Base-by-base conservation (phyloP, 2,329 filamentous ascomycete species). In the Sphaerulina musiva region DNA sequence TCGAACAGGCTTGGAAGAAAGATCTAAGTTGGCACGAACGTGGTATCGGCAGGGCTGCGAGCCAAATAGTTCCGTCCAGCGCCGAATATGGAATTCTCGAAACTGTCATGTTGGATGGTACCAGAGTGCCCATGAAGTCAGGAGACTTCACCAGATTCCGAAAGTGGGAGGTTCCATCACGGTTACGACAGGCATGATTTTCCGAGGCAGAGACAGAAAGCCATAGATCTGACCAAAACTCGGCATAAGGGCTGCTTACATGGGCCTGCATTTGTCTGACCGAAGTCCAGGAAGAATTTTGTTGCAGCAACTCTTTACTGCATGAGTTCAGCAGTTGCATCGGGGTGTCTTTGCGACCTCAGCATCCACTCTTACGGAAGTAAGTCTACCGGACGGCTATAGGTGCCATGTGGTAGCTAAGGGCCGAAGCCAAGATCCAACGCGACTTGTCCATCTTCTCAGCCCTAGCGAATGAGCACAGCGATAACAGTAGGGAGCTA, bases 11-110 rank as follows among this genome's bases (percentile, higher is more conserved):
- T 7, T 63, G 45, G 43, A 31, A 51, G 23, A 53, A 47, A 34
- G 66, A 68, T 41, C 20, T 54, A 20, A 41, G 49, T 17, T 68
- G 66, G 66, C 56, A 59, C 29, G 42, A 55, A 10, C 23, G 38
- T 5, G 42, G 48, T 7, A 8, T 64, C 17, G 62, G 58, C 2
- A 17, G 49, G 40, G 11, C 38, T 8, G 26, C 6, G 26, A 7
- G 26, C 34, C 32, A 39, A 23, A 38, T 2, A 9, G 10, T 9
- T 9, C 6, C 34, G 12, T 11, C 6, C 45, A 53, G 11, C 26
- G 36, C 12, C 44, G 51, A 38, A 26, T 32, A 41, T 10, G 52
- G 26, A 1, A 54, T 61, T 44, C 54, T 66, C 17, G 29, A 55
- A 12, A 45, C 55, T 23, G 63, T 64, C 53, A 23, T 66, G 48